Base-by-base conservation (phyloP, 129 eudicot genomes). In the Smallanthus sonchifolius region DNA sequence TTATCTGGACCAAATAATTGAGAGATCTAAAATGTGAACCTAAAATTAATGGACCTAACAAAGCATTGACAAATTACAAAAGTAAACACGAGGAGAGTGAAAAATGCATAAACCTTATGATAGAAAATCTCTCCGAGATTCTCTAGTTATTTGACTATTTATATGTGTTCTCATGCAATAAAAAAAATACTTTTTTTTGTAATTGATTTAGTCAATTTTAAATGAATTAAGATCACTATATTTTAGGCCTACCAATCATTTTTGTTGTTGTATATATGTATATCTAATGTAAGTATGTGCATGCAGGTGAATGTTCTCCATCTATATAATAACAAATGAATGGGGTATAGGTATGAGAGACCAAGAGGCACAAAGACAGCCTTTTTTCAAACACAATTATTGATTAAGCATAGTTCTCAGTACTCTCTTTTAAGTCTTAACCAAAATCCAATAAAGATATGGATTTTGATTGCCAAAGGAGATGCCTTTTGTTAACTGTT, bases 381-480 rank as follows among this genome's bases (percentile, higher is more conserved):
- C n/a, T n/a, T n/a, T n/a, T n/a, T n/a, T n/a, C n/a, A n/a, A n/a
- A 52, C 36, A 62, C 71, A 62, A 79, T 79, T 28, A 79, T 72
- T 79, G 47, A 8, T 71, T 40, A 20, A 60, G 55, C 34, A 69
- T 36, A 45, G 43, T 69, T 69, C 43, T 71, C 39, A 62, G 6
- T 17, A 11, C 69, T 16, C 78, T 52, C 72, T 40, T 42, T 2
- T 32, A 59, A 17, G 15, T 37, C 48, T 67, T 73, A 73, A 45
- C 65, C 71, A 78, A 74, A 62, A 67, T 35, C 77, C 77, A 78
- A 74, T 80, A 80, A 67, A 80, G 56, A 47, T 19, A 75, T 76
- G 77, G 63, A 35, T 45, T 64, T 76, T 76, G 56, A 77, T 52
- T 70, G 14, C 69, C 81, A 70, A 76, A 76, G 62, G 30, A 72